Conservation (phyloP, 768 basidiomycete genomes). For the Leccinum disarticulatum region DNA sequence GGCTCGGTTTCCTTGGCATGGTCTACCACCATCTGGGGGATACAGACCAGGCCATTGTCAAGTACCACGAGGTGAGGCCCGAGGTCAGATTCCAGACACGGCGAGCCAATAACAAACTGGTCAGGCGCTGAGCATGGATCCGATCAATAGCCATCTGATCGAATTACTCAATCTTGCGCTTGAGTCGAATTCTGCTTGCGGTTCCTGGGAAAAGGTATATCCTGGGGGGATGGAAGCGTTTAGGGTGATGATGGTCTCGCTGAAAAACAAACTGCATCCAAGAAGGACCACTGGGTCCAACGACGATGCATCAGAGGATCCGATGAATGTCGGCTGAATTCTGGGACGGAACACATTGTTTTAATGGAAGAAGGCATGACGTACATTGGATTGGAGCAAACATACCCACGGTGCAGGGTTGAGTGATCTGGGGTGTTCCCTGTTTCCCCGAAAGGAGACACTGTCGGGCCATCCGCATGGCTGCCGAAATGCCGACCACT, state of each 20-base stretch:
- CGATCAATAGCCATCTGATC: constrained; percentile 76
- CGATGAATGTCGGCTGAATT: constrained; percentile 33
- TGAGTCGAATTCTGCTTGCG: constrained; percentile 44
- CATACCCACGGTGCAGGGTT: constrained; percentile 21
- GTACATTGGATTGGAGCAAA: constrained; percentile 24
- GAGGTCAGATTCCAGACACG: neutral
- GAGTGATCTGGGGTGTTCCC: constrained; percentile 31
- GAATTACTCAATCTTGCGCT: constrained; percentile 82
- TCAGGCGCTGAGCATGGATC: constrained; percentile 77
- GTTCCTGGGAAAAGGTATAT: constrained; percentile 34
- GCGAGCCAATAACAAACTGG: constrained; percentile 3
- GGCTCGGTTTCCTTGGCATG: constrained; percentile 87
- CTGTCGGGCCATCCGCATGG: constrained; percentile 9
- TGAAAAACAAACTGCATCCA: constrained; percentile 31
- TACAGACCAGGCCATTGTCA: constrained; percentile 78
- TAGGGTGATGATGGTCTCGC: constrained; percentile 31
- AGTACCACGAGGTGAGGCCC: constrained; percentile 82
- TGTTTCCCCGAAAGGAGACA: constrained; percentile 3
- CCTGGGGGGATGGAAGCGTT: constrained; percentile 37
- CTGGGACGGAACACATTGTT: constrained; percentile 21
- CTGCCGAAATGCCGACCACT: constrained; percentile 35
- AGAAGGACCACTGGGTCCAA: constrained; percentile 19
- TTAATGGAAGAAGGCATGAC: constrained; percentile 22
- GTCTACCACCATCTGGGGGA: constrained; percentile 76
- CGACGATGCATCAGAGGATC: constrained; percentile 25